Conservation (phyloP, 257 asterid genomes). For the Lycium barbarum region DNA sequence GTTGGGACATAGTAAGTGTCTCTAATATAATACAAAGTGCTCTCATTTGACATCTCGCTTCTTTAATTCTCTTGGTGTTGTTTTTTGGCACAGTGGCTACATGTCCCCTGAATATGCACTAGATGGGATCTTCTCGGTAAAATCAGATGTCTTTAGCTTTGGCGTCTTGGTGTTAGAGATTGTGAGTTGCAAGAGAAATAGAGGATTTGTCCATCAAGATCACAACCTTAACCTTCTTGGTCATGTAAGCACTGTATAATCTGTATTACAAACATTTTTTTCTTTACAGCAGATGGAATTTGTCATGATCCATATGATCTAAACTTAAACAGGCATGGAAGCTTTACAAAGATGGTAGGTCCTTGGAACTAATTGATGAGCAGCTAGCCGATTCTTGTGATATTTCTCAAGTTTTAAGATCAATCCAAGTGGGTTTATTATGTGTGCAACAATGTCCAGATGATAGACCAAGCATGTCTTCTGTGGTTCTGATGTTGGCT, state of each 20-base stretch:
- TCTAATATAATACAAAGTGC: not conserved
- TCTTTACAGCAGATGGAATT: not conserved
- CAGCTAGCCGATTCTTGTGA: not conserved
- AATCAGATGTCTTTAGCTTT: slow-evolving; percentile 46
- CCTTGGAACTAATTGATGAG: slow-evolving; percentile 6
- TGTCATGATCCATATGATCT: not conserved
- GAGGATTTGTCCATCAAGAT: slow-evolving; percentile 35
- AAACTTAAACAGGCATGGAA: slow-evolving; percentile 16
- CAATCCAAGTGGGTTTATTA: slow-evolving; percentile 27
- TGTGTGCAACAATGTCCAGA: slow-evolving; percentile 26
- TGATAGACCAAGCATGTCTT: slow-evolving; percentile 25
- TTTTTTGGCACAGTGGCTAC: slow-evolving; percentile 40
- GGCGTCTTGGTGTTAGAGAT: slow-evolving; percentile 47
- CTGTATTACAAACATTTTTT: not conserved
- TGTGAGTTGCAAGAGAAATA: slow-evolving; percentile 40
- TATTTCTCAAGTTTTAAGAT: slow-evolving; percentile 23
- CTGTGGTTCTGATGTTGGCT: slow-evolving; percentile 26
- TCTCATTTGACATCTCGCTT: not conserved
- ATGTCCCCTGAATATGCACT: slow-evolving; percentile 50
- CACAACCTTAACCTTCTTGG: slow-evolving; percentile 44
- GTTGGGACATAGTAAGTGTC: slow-evolving; percentile 46
- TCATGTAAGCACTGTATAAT: slow-evolving; percentile 32
- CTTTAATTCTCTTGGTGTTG: not conserved
- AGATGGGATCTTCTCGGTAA: slow-evolving; percentile 41
- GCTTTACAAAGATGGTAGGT: slow-evolving; percentile 28